Conservation (phyloP, 148 eudicot genomes). For the Camellia granthamiana region DNA sequence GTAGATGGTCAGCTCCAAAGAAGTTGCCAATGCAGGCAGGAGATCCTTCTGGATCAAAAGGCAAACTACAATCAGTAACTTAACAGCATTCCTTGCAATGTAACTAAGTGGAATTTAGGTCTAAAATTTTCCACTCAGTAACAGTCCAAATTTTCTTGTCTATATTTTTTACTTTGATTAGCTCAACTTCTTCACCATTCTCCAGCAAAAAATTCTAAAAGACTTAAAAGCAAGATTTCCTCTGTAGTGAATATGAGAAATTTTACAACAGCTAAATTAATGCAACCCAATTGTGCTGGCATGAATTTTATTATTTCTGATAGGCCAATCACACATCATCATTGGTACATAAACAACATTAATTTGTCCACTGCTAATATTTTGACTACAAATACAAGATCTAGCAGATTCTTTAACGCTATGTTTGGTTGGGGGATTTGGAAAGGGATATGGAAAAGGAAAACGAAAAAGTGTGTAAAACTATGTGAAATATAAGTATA, state of each 20-base stretch:
- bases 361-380: background rate
- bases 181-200: too few relatives aligned
- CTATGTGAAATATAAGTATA: too few relatives aligned
- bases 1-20: background rate
- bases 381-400: background rate
- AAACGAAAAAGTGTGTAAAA: too few relatives aligned
- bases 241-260: background rate
- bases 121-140: background rate
- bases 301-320: background rate
- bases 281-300: background rate
- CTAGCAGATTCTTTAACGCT: background rate
- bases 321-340: background rate
- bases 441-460: too few relatives aligned
- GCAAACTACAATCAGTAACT: background rate
- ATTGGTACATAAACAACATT: background rate
- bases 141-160: background rate
- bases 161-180: background rate
- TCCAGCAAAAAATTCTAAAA: background rate
- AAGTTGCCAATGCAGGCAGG: background rate
- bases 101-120: background rate
- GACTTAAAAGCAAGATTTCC: background rate
- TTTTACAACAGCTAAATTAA: background rate
- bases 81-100: background rate
- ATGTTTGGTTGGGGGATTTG: too few relatives aligned
- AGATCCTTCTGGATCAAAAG: background rate